Evolutionary conservation across 2,329 filamentous ascomycete genomes (phyloP).

Genomic region (Xylariaceae sp.): DNA sequence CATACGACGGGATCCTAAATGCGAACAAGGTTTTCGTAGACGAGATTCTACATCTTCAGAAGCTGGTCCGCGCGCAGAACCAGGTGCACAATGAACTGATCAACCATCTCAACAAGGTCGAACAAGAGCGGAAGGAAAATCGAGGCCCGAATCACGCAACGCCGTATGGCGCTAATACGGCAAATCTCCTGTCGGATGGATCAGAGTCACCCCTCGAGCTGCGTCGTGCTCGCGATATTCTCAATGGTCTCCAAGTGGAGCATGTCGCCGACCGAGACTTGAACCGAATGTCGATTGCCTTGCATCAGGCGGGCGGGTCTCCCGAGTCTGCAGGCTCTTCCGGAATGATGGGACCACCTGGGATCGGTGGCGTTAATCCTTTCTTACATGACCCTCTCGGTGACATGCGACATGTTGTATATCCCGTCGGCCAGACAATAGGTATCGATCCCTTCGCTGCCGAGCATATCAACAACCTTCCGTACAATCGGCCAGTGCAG

Average conservation of each 20-base stretch:
- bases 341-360: slow-evolving; percentile 60
- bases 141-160: slow-evolving; percentile 44
- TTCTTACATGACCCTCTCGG: slow-evolving; percentile 58
- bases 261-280: slow-evolving; percentile 57
- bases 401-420: slow-evolving; percentile 71
- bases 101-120: slow-evolving; percentile 55
- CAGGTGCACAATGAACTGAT: slow-evolving; percentile 62
- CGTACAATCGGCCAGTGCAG: slow-evolving; percentile 74
- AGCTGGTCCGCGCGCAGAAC: slow-evolving; percentile 60
- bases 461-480: slow-evolving; percentile 93
- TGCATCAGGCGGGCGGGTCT: slow-evolving; percentile 55
- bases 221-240: slow-evolving; percentile 58
- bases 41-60: slow-evolving; percentile 63
- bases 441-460: slow-evolving; percentile 94
- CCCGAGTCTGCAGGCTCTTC: slow-evolving; percentile 54
- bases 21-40: slow-evolving; percentile 65
- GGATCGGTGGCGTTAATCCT: slow-evolving; percentile 41
- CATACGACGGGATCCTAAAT: slow-evolving; percentile 75
- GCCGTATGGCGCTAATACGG: slow-evolving; percentile 43
- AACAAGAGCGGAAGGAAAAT: slow-evolving; percentile 48
- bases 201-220: slow-evolving; percentile 53
- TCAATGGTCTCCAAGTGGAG: slow-evolving; percentile 56
- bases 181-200: slow-evolving; percentile 48
- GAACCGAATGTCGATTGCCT: slow-evolving; percentile 55
- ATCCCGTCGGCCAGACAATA: slow-evolving; percentile 86